Conservation (phyloP, 306 rosid species). For the Ziziphus jujuba region DNA sequence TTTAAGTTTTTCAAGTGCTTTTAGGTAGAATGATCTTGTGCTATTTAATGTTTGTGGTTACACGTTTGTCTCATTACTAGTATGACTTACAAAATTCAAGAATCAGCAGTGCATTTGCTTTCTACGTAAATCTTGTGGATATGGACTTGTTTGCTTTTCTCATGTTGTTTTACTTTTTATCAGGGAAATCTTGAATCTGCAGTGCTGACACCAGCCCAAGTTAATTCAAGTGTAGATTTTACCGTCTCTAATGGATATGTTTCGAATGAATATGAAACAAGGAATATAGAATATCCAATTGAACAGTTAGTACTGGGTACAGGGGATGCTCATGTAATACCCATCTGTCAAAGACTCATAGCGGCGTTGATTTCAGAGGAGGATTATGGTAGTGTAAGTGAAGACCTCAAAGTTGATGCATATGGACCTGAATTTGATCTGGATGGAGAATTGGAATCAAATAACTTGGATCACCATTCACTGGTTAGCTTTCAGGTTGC, state of each 20-base stretch:
- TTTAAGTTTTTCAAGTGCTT: constrained; percentile 5
- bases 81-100: constrained; percentile 18
- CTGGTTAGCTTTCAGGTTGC: constrained; percentile 55
- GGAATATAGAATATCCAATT: constrained; percentile 32
- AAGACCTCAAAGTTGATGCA: constrained; percentile 52
- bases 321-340: constrained; percentile 58
- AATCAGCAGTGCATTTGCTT: background rate
- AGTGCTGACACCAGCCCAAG: constrained; percentile 35
- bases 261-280: constrained; percentile 33
- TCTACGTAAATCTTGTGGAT: constrained; percentile 13
- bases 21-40: background rate
- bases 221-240: constrained; percentile 48
- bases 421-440: constrained; percentile 58
- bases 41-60: constrained; percentile 15
- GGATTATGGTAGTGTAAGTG: constrained; percentile 62
- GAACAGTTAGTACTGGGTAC: constrained; percentile 50
- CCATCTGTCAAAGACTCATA: constrained; percentile 85
- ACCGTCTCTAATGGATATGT: constrained; percentile 55
- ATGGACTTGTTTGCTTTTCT: constrained; percentile 14
- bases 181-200: constrained; percentile 68
- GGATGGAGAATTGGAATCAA: constrained; percentile 63
- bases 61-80: background rate
- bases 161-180: constrained; percentile 24
- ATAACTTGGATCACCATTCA: constrained; percentile 47
- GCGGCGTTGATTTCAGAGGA: constrained; percentile 90